These are phyloP conservation scores for Ceratocystis destructans DNA, from an alignment of 2,329 filamentous ascomycete genomes.

Conservation along the genomic window DNA sequence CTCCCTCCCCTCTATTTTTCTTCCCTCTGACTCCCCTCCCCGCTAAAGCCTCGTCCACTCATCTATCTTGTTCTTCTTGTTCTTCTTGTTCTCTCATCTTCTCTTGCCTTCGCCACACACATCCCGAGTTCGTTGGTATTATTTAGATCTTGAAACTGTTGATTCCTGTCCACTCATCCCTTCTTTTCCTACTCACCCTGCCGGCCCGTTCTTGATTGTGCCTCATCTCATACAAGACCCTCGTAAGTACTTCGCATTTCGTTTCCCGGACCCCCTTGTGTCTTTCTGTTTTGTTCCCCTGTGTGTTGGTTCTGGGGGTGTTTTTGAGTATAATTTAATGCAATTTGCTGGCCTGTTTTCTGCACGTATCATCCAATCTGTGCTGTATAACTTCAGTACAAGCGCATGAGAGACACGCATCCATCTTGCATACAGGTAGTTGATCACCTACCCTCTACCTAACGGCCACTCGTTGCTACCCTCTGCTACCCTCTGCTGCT, in stretches of 20 bases:
- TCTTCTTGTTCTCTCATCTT: neutral
- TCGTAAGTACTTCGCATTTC: neutral
- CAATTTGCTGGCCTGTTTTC: neutral
- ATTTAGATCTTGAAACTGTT: neutral
- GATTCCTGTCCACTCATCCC: neutral
- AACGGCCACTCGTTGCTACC: too few relatives aligned
- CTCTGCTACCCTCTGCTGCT: neutral
- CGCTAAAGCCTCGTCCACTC: neutral
- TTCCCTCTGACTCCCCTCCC: neutral
- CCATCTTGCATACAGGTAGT: neutral
- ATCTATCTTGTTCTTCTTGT: neutral
- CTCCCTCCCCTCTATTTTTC: neutral
- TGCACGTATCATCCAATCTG: neutral
- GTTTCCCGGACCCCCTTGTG: neutral
- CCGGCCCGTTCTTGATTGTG: neutral
- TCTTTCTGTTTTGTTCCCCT: neutral
- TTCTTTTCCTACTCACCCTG: neutral
- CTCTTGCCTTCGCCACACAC: neutral
- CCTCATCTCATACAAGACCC: neutral
- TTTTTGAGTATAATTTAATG: neutral
- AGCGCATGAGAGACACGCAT: conserved; percentile 1
- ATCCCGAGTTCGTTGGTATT: neutral
- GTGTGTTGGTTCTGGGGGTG: neutral
- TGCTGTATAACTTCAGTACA: neutral
- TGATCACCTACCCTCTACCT: neutral